Evolutionary conservation across 495 filamentous ascomycete genomes (phyloP).

Genomic region (Aspergillus asperescens): DNA sequence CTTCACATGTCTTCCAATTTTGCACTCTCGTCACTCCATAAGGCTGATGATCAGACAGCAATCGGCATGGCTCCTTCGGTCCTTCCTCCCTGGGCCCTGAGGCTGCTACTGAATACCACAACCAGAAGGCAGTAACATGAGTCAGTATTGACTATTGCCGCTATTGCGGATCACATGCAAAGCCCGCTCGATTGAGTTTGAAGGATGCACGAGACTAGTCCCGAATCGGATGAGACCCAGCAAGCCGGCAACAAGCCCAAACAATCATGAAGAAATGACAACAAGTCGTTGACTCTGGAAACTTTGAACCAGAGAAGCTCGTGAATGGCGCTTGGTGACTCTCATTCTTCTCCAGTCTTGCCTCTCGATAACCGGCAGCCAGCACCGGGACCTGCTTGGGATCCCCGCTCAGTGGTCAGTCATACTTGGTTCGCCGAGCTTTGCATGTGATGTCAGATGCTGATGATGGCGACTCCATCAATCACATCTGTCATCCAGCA

Average conservation of each 20-base stretch:
- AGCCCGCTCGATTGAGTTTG: slow-evolving; percentile 15
- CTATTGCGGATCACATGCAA: slow-evolving; percentile 13
- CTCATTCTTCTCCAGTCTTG: neutral
- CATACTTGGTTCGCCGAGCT: neutral
- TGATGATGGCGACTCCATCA: neutral
- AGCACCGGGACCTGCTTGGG: neutral
- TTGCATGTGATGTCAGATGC: slow-evolving; percentile 10
- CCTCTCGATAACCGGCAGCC: neutral
- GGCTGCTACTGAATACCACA: slow-evolving; percentile 10
- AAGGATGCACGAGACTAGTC: neutral
- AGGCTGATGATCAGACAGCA: too few species aligned
- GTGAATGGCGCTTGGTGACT: neutral
- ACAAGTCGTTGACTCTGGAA: neutral
- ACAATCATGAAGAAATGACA: neutral
- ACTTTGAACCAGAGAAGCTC: neutral
- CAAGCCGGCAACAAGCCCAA: neutral
- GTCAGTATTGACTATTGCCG: too few species aligned
- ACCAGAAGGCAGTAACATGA: slow-evolving; percentile 5
- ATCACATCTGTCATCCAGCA: neutral
- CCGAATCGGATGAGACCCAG: neutral
- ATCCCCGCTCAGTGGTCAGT: too few species aligned
- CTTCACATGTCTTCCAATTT: too few species aligned
- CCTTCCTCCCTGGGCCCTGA: too few species aligned
- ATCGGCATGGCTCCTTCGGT: too few species aligned
- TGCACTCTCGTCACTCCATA: too few species aligned